A percentile compares a stretch with the other conserved stretches of the same genome.
phyloP scores from a whole-genome alignment of 169 alveolate species.

The Plasmodium vivax region DNA sequence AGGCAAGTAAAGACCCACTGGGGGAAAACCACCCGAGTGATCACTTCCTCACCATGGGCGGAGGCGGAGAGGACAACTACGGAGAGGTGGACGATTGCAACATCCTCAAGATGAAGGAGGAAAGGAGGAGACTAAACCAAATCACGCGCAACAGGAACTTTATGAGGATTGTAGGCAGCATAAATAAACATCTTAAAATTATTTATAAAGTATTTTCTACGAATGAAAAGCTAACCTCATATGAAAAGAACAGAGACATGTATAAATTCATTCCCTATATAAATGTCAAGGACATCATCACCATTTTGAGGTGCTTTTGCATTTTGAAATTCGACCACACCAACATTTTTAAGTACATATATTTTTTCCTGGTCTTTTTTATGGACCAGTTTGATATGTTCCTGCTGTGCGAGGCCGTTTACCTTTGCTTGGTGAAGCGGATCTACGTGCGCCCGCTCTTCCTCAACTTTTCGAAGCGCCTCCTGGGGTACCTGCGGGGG shows the following conservation, averaged over 20 bases:
- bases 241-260: conserved; percentile 50
- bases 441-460: conserved; percentile 42
- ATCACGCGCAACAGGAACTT: conserved; percentile 44
- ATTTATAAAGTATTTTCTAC: conserved; percentile 65
- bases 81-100: conserved; percentile 12
- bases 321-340: conserved; percentile 70
- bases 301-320: conserved; percentile 45
- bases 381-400: conserved; percentile 42
- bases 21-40: not conserved
- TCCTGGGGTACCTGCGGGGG: conserved; percentile 4
- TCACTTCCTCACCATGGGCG: conserved; percentile 24
- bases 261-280: conserved; percentile 57
- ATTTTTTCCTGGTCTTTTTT: conserved; percentile 60
- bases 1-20: not conserved
- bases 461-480: conserved; percentile 26
- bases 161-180: conserved; percentile 45
- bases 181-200: conserved; percentile 51
- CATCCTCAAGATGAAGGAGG: conserved; percentile 46
- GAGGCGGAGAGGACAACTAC: not conserved
- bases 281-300: conserved; percentile 55
- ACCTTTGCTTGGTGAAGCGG: conserved; percentile 44
- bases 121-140: conserved; percentile 41
- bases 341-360: conserved; percentile 57
- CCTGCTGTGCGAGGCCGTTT: conserved; percentile 40
- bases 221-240: conserved; percentile 33